Evolutionary conservation across 352 stramenopile genomes (phyloP).

Genomic region (Phytophthora hybrid): DNA sequence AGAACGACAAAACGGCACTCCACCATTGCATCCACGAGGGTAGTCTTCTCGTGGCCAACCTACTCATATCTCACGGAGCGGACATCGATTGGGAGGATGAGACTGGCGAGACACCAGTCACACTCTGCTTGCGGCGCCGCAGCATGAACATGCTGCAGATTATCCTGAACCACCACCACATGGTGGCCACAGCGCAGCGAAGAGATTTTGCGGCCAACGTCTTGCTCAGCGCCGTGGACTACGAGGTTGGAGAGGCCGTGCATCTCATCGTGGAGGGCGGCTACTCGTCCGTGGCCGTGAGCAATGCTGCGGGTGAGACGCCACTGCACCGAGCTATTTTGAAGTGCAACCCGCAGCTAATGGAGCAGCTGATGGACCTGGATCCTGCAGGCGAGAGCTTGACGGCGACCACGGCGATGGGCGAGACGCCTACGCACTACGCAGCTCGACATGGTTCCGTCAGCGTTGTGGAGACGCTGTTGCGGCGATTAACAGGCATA

Average conservation of each 20-base stretch:
- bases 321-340: slow-evolving; percentile 31
- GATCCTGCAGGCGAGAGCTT: slow-evolving; percentile 6
- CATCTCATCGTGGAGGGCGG: slow-evolving; percentile 31
- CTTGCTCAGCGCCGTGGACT: slow-evolving; percentile 14
- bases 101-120: slow-evolving; percentile 13
- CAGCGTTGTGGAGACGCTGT: slow-evolving; percentile 15
- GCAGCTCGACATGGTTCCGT: slow-evolving; percentile 17
- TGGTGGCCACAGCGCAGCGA: slow-evolving; percentile 28
- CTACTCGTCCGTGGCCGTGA: slow-evolving; percentile 18
- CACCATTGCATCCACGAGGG: slow-evolving; percentile 32
- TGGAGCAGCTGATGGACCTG: slow-evolving; percentile 21
- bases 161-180: slow-evolving; percentile 36
- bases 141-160: slow-evolving; percentile 31
- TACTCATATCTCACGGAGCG: slow-evolving; percentile 25
- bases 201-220: slow-evolving; percentile 21
- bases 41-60: slow-evolving; percentile 24
- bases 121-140: slow-evolving; percentile 12
- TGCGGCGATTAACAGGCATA: neutral
- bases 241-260: slow-evolving; percentile 16
- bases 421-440: slow-evolving; percentile 23
- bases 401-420: neutral
- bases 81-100: slow-evolving; percentile 26
- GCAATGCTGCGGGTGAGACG: slow-evolving; percentile 17
- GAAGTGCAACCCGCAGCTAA: slow-evolving; percentile 19
- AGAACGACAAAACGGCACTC: slow-evolving; percentile 36